Base-by-base conservation (phyloP, 148 eudicot genomes). In the Fagopyrum esculentum region DNA sequence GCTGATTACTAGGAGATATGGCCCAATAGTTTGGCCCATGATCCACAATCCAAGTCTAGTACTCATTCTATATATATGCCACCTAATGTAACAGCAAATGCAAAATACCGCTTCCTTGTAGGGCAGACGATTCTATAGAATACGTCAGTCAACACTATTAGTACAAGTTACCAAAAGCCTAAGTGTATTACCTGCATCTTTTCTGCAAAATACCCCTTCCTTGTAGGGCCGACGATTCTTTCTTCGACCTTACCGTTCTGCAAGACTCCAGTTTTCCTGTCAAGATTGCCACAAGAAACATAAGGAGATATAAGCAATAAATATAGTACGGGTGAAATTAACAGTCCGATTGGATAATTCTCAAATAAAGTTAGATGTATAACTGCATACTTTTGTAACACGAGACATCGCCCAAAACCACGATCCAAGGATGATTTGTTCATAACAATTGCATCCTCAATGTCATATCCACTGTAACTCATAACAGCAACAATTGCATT, bases 371-470 rank as follows among this genome's bases (percentile, higher is more conserved):
- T 9, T 6, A 61, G 13, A 55, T 56, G 43, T 9, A 66, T 15
- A 77, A 17, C 22, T 15, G 47, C 68, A 56, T 91, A 95, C 98
- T 91, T 96, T 78, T 96, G 92, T 87, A 92, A 83, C 74, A 96
- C 97, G 71, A 96, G 92, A 83, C 99, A 96, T 59, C 99, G 99
- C 54, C 99, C 99, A 83, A 96, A 96, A 77, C 99, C 99, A 79
- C 98, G 98, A 85, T 96, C 99, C 79, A 96, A 77, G 48, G 99
- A 96, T 66, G 99, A 83, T 85, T 96, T 96, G 72, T 96, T 96
- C 99, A 96, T 92, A 50, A 96, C 99, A 69, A 96, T 96, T 45
- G 98, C 99, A 86, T 96, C 99, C 87, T 96, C 99, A 73, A 96
- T 96, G 78, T 96, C 99, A 51, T 92, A 96, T 76, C 99, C 99